Percentiles rank a stretch among this genome's conserved stretches.
Evolutionary conservation across 2,329 filamentous ascomycete species (phyloP).

Genomic region (Malbranchea cinnamomea): DNA sequence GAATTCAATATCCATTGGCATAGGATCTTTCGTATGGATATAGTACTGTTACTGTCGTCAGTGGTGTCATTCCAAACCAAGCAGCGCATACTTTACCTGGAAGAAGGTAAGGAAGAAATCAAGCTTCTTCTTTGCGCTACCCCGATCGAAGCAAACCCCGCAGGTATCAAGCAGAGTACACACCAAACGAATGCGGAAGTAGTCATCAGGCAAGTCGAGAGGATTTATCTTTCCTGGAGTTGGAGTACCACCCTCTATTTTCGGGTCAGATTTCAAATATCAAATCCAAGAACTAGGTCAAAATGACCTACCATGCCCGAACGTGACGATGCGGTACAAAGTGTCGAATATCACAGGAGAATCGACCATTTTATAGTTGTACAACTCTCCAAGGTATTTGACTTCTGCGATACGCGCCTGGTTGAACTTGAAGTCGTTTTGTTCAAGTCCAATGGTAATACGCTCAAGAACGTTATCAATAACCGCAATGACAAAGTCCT

Average conservation of each 20-base stretch:
- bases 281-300: conserved; percentile 2
- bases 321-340: conserved; percentile 86
- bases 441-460: conserved; percentile 73
- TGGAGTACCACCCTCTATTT: conserved; percentile 56
- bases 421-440: conserved; percentile 96
- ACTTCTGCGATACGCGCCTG: conserved; percentile 89
- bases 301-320: conserved; percentile 52
- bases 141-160: conserved; percentile 89
- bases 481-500: conserved; percentile 76
- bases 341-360: conserved; percentile 91
- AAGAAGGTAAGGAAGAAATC: conserved; percentile 97
- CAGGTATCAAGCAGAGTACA: conserved; percentile 87
- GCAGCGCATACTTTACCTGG: conserved; percentile 40
- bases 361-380: conserved; percentile 95
- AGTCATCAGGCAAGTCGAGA: conserved; percentile 83
- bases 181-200: conserved; percentile 83
- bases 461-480: conserved; percentile 86
- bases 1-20: conserved; percentile 97
- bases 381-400: conserved; percentile 90
- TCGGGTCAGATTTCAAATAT: conserved; percentile 10
- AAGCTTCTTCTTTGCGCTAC: conserved; percentile 86
- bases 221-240: conserved; percentile 60
- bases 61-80: conserved; percentile 4
- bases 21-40: conserved; percentile 70
- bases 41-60: conserved; percentile 52